phyloP scores from a whole-genome alignment of 2,329 filamentous ascomycete species.

The Apiospora phragmitis region DNA sequence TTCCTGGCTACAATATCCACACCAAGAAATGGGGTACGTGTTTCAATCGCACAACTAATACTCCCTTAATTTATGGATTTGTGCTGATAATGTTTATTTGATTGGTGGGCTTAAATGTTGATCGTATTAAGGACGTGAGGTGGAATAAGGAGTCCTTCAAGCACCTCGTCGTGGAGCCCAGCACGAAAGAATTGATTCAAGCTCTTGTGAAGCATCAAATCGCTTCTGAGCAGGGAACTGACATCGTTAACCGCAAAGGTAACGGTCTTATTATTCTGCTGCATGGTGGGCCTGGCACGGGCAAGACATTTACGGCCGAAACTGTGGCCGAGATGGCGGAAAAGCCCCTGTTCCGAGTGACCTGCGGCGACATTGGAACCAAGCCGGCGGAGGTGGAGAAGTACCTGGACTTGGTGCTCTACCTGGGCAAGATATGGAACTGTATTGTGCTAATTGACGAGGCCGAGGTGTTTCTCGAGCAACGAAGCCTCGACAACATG shows the following conservation, averaged over 20 bases:
- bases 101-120: constrained; percentile 20
- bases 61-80: not conserved
- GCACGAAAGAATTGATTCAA: constrained; percentile 52
- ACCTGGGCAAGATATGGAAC: constrained; percentile 42
- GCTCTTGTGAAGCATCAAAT: constrained; percentile 35
- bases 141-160: constrained; percentile 52
- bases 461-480: constrained; percentile 34
- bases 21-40: not conserved
- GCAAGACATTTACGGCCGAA: constrained; percentile 33
- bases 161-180: constrained; percentile 47
- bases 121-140: constrained; percentile 42
- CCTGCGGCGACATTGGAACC: constrained; percentile 31
- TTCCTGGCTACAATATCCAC: not conserved
- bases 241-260: constrained; percentile 21
- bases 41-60: not conserved
- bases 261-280: constrained; percentile 45
- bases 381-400: constrained; percentile 24
- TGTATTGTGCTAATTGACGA: constrained; percentile 34
- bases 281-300: constrained; percentile 25
- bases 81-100: not conserved
- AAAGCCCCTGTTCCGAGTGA: constrained; percentile 33
- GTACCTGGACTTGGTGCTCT: constrained; percentile 28
- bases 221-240: not conserved
- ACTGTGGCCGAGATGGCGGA: constrained; percentile 36
- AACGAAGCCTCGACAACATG: constrained; percentile 25